phyloP scores from a whole-genome alignment of 1,139 yeast species.

The Suhomyces bokatorum region DNA sequence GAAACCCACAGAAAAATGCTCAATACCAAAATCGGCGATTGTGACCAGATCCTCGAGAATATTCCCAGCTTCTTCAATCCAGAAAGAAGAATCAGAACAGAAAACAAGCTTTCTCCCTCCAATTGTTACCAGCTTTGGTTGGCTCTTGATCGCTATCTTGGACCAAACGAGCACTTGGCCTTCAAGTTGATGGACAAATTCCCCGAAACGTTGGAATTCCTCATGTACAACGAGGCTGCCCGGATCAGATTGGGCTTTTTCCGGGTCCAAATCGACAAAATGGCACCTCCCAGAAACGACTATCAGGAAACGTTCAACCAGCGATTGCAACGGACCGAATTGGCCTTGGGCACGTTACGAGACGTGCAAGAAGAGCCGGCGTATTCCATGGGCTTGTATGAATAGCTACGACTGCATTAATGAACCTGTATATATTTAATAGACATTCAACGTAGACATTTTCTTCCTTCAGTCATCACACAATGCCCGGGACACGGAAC shows the following conservation, averaged over 20 bases:
- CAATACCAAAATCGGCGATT: conserved; percentile 12
- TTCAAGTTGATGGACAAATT: conserved; percentile 32
- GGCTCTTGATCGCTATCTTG: conserved; percentile 21
- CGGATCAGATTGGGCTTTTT: conserved; percentile 24
- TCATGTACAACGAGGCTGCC: conserved; percentile 23
- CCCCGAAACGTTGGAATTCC: conserved; percentile 37
- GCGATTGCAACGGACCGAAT: conserved; percentile 23
- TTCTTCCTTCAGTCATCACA: no score
- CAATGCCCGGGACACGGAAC: no score
- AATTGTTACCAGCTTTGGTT: conserved; percentile 19
- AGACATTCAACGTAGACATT: background rate
- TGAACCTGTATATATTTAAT: conserved; percentile 6
- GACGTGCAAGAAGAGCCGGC: conserved; percentile 1
- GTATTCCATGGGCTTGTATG: conserved; percentile 3
- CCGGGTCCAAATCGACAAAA: conserved; percentile 25
- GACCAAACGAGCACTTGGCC: conserved; percentile 19
- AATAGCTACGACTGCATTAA: conserved; percentile 4
- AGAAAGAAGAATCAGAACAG: conserved; percentile 23
- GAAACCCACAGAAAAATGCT: conserved; percentile 6
- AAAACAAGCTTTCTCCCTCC: conserved; percentile 22
- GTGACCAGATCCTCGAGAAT: conserved; percentile 14
- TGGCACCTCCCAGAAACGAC: conserved; percentile 22
- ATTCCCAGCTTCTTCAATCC: conserved; percentile 30
- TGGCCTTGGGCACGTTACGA: conserved; percentile 13
- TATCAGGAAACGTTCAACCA: conserved; percentile 21